Conservation (phyloP, 1,284 basidiomycete genomes). For the Golubevia sp. region DNA sequence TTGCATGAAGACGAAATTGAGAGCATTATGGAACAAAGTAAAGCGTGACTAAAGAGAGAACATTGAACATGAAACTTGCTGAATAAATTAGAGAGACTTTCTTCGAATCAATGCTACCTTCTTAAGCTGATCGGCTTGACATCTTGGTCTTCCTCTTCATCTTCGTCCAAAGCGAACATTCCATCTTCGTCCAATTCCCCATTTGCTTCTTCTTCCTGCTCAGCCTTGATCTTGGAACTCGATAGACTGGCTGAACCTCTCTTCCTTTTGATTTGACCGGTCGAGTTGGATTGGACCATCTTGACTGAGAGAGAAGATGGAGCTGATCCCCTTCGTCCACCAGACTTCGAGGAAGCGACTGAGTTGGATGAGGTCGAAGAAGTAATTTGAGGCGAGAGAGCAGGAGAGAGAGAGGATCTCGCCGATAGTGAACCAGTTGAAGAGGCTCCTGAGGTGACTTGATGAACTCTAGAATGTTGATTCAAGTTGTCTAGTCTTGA, state of each 20-base stretch:
- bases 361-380: constrained; percentile 1
- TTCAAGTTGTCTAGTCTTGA: constrained; percentile 54
- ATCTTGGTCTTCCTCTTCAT: neutral
- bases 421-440: constrained; percentile 2
- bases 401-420: neutral
- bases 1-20: too few relatives aligned
- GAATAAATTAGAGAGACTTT: too few relatives aligned
- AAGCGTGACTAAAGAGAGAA: too few relatives aligned
- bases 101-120: neutral
- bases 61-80: too few relatives aligned
- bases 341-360: neutral
- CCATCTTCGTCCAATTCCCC: too few relatives aligned
- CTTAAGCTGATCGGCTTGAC: neutral
- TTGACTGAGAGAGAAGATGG: neutral
- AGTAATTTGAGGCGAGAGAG: neutral
- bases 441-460: constrained; percentile 4
- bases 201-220: neutral
- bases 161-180: neutral
- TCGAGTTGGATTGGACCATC: neutral
- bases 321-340: neutral
- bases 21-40: too few relatives aligned
- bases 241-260: neutral
- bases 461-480: constrained; percentile 52
- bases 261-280: neutral
- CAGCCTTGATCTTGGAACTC: neutral